phyloP scores from a whole-genome alignment of 441 rosid species.

The Adansonia madagascariensis region DNA sequence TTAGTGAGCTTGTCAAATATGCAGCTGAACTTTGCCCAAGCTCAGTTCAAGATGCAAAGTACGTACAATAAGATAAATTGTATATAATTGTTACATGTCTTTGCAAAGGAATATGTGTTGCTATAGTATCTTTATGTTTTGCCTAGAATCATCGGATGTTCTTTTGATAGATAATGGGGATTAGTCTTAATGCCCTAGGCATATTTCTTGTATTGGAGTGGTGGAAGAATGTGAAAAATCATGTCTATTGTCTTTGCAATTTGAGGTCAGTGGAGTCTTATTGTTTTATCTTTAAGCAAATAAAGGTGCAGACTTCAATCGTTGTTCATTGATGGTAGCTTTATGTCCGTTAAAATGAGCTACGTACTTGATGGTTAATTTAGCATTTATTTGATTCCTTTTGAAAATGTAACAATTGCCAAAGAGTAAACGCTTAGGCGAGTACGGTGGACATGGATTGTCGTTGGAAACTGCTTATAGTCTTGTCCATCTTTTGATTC shows the following conservation, averaged over 20 bases:
- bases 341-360: neutral
- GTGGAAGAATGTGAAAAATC: slow-evolving; percentile 7
- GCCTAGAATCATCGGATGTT: slow-evolving; percentile 16
- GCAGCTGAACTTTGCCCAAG: slow-evolving; percentile 96
- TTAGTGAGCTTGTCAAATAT: slow-evolving; percentile 92
- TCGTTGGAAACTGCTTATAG: slow-evolving; percentile 5
- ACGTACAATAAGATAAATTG: slow-evolving; percentile 37
- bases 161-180: neutral
- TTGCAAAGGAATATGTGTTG: slow-evolving; percentile 19
- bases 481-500: neutral
- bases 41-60: slow-evolving; percentile 98
- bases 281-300: neutral
- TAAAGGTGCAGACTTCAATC: neutral
- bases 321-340: slow-evolving; percentile 5
- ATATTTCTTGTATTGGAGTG: neutral
- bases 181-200: neutral
- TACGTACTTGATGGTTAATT: slow-evolving; percentile 11
- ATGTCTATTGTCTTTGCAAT: neutral
- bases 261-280: neutral
- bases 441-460: neutral
- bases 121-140: neutral
- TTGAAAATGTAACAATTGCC: neutral
- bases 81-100: slow-evolving; percentile 21
- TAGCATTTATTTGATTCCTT: neutral
- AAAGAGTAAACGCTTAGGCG: neutral